Evolutionary conservation across 306 rosid species (phyloP).

Genomic region (Trifolium repens): DNA sequence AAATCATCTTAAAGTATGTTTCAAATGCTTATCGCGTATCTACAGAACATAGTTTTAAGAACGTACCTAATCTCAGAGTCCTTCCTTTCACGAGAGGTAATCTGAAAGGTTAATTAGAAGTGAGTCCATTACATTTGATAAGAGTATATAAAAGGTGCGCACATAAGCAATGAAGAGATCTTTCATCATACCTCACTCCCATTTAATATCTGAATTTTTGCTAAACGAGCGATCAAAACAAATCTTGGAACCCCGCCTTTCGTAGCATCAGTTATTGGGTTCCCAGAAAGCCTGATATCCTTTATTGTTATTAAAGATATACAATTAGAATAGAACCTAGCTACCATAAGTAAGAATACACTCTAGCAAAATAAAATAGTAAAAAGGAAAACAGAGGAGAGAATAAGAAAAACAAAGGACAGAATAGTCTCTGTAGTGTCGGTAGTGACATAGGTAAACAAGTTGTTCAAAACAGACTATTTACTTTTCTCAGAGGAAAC

Average conservation of each 20-base stretch:
- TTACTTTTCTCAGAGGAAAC: constrained; percentile 35
- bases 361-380: constrained; percentile 25
- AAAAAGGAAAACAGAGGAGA: not conserved
- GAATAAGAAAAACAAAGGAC: constrained; percentile 16
- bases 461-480: constrained; percentile 9
- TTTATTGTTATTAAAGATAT: constrained; percentile 43
- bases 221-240: constrained; percentile 78
- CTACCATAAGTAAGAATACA: constrained; percentile 16
- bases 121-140: constrained; percentile 23
- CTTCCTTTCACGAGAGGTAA: constrained; percentile 84
- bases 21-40: not conserved
- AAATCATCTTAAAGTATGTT: not conserved
- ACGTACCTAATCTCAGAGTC: constrained; percentile 91
- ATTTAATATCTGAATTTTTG: constrained; percentile 71
- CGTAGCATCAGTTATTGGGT: constrained; percentile 78
- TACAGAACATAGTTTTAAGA: constrained; percentile 7
- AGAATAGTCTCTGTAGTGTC: constrained; percentile 3
- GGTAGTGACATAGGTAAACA: constrained; percentile 20
- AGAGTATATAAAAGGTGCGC: constrained; percentile 29
- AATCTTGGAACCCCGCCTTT: constrained; percentile 81
- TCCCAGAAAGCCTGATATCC: constrained; percentile 90
- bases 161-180: constrained; percentile 29
- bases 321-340: constrained; percentile 44
- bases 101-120: constrained; percentile 53
- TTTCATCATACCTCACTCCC: constrained; percentile 82